These are phyloP conservation scores for Diaporthe ilicicola DNA, from an alignment of 2,329 filamentous ascomycete species.

Conservation along the genomic window DNA sequence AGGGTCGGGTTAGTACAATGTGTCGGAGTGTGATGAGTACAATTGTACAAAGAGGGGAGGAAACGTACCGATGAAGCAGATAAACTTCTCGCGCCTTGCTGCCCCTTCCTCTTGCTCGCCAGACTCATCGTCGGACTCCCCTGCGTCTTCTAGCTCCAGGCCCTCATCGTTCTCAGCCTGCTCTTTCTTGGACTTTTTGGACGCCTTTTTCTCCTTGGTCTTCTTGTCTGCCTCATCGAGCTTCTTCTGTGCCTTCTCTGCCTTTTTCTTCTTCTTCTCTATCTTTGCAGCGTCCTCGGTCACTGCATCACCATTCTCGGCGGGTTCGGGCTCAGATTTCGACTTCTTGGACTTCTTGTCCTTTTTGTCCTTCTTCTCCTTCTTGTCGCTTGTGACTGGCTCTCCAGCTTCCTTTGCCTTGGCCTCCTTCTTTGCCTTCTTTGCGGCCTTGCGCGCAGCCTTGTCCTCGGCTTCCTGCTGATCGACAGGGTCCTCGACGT, in stretches of 20 bases:
- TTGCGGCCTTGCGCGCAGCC: slow-evolving; percentile 20
- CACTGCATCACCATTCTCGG: slow-evolving; percentile 45
- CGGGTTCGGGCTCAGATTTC: not conserved
- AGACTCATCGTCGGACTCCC: slow-evolving; percentile 30
- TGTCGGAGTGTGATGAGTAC: not conserved
- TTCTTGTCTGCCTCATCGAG: slow-evolving; percentile 32
- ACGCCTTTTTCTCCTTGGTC: slow-evolving; percentile 35
- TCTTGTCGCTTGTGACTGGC: slow-evolving; percentile 11
- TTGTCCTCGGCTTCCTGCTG: slow-evolving; percentile 30
- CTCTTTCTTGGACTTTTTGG: slow-evolving; percentile 47
- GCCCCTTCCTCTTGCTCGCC: slow-evolving; percentile 13
- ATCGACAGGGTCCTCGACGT: slow-evolving; percentile 19
- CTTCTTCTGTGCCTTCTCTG: slow-evolving; percentile 36
- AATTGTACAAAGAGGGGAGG: slow-evolving; percentile 31
- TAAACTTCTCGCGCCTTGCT: slow-evolving; percentile 57
- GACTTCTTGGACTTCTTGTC: slow-evolving; percentile 27
- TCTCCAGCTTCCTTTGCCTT: slow-evolving; percentile 4
- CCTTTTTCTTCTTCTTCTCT: slow-evolving; percentile 38
- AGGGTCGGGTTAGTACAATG: too few species aligned
- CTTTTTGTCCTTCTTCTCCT: slow-evolving; percentile 30
- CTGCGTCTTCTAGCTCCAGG: slow-evolving; percentile 34
- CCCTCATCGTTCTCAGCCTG: slow-evolving; percentile 35
- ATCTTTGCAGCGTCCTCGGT: slow-evolving; percentile 42
- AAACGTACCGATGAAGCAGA: slow-evolving; percentile 75
- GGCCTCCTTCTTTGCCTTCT: slow-evolving; percentile 26